phyloP scores from a whole-genome alignment of 495 filamentous ascomycete species.

The Penicillium canariense region DNA sequence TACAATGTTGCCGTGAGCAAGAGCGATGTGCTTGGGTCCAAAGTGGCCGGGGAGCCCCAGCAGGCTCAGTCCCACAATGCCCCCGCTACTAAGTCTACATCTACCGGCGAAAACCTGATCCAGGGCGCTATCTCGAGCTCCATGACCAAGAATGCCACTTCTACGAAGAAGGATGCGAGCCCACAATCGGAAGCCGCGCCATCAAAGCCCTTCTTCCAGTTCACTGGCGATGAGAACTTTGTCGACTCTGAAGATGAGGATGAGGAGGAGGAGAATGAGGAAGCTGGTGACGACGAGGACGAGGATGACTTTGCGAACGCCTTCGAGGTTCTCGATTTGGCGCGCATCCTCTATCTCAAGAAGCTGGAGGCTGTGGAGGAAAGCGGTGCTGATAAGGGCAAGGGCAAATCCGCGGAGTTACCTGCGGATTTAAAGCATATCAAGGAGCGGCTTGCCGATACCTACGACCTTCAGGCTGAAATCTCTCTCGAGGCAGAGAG shows the following conservation, averaged over 20 bases:
- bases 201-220: constrained; percentile 79
- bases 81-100: constrained; percentile 12
- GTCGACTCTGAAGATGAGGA: constrained; percentile 74
- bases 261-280: constrained; percentile 52
- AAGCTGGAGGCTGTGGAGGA: constrained; percentile 55
- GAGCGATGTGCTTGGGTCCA: constrained; percentile 88
- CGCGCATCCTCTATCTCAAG: constrained; percentile 73
- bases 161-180: constrained; percentile 33
- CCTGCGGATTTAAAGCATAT: constrained; percentile 56
- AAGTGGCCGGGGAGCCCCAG: constrained; percentile 61
- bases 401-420: constrained; percentile 52
- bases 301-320: constrained; percentile 89
- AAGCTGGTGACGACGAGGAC: constrained; percentile 49
- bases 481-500: constrained; percentile 94
- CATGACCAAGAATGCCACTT: constrained; percentile 18
- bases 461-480: constrained; percentile 86
- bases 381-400: constrained; percentile 24
- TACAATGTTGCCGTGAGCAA: constrained; percentile 92
- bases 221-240: constrained; percentile 91
- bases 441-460: constrained; percentile 84
- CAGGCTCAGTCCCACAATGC: constrained; percentile 34
- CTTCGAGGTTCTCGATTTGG: constrained; percentile 88
- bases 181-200: constrained; percentile 37
- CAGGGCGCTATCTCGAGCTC: constrained; percentile 17
- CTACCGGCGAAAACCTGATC: constrained; percentile 22